phyloP scores from a whole-genome alignment of 2,329 filamentous ascomycete genomes.

The Camillea tinctor region DNA sequence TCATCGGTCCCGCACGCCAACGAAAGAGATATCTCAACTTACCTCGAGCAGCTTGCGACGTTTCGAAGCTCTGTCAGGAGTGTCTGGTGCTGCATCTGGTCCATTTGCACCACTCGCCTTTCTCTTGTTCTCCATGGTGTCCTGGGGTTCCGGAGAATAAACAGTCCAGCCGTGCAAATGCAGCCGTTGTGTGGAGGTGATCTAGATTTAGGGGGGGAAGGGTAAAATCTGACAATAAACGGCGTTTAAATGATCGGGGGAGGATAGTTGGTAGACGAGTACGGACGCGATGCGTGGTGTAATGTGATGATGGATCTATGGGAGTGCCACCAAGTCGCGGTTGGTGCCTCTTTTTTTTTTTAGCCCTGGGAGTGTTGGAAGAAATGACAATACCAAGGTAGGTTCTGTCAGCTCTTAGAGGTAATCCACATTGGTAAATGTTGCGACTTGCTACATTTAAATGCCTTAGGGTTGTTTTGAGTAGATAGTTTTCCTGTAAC shows the following conservation, averaged over 20 bases:
- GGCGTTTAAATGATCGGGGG: conserved; percentile 4
- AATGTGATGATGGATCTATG: background rate
- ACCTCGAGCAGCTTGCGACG: conserved; percentile 54
- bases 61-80: conserved; percentile 54
- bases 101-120: conserved; percentile 49
- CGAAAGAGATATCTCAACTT: conserved; percentile 27
- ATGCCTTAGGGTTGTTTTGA: background rate
- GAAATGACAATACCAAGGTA: background rate
- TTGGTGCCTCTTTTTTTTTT: background rate
- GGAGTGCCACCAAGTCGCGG: background rate
- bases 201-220: conserved; percentile 13
- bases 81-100: conserved; percentile 40
- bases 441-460: background rate
- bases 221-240: conserved; percentile 11
- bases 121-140: conserved; percentile 56
- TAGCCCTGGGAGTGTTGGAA: background rate
- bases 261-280: background rate
- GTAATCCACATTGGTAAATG: background rate
- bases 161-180: conserved; percentile 13
- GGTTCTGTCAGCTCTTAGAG: background rate
- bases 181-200: conserved; percentile 12
- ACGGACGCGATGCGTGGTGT: background rate
- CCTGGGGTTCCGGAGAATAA: conserved; percentile 38
- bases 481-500: background rate
- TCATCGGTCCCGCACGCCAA: conserved; percentile 1